Percentiles rank a stretch among this genome's conserved stretches.
Conservation (phyloP, 2,329 filamentous ascomycete genomes). For the Aspergillus sp. region DNA sequence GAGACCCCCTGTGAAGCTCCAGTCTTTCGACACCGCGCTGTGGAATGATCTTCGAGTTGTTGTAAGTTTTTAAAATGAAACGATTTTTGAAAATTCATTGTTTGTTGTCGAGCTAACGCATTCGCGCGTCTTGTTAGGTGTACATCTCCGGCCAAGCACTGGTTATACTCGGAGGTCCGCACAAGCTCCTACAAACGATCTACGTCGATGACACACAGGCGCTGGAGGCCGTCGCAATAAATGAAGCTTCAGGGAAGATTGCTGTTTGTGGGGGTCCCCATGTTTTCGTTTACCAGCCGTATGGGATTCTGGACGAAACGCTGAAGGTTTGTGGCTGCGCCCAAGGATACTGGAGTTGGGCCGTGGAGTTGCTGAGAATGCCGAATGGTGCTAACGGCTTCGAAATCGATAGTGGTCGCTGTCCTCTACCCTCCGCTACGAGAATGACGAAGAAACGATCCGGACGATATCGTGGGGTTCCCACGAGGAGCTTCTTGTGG, state of each 20-base stretch:
- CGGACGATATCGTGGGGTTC: constrained; percentile 81
- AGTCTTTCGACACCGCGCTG: constrained; percentile 71
- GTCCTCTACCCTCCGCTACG: constrained; percentile 52
- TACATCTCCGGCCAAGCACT: constrained; percentile 91
- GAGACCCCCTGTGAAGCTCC: constrained; percentile 73
- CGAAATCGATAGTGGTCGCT: constrained; percentile 53
- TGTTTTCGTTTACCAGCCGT: constrained; percentile 76
- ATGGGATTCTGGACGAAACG: constrained; percentile 67
- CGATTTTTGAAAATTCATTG: background rate
- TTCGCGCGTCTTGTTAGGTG: constrained; percentile 52
- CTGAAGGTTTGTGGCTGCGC: constrained; percentile 61
- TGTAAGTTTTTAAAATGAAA: constrained; percentile 49
- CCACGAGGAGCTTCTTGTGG: constrained; percentile 79
- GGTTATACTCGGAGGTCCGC: constrained; percentile 73
- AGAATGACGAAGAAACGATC: constrained; percentile 45
- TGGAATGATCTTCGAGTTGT: constrained; percentile 73
- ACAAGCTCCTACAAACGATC: constrained; percentile 80
- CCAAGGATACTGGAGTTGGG: background rate
- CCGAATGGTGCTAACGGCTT: background rate
- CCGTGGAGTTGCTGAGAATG: background rate
- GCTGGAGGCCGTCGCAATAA: constrained; percentile 75
- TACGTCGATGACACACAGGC: constrained; percentile 73
- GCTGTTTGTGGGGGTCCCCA: constrained; percentile 67
- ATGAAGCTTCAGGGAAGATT: constrained; percentile 82
- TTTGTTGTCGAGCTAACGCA: constrained; percentile 11